Conservation (phyloP, 2,329 filamentous ascomycete genomes). For the Sarocladium strictum region DNA sequence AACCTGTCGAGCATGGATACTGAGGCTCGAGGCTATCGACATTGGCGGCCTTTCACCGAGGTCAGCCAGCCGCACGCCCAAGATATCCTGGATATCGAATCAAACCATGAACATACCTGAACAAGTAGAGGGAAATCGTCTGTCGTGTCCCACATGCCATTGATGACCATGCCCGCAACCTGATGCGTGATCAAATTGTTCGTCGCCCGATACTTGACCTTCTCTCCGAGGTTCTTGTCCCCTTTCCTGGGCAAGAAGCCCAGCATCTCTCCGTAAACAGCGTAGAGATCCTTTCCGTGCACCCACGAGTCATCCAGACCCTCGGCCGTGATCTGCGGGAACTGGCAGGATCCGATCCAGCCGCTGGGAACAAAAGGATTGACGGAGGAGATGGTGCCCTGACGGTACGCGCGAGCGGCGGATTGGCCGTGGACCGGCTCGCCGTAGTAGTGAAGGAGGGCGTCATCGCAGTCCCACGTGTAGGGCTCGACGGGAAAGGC, state of each 20-base stretch:
- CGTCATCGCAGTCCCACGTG: slow-evolving; percentile 65
- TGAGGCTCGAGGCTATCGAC: slow-evolving; percentile 70
- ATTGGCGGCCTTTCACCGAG: slow-evolving; percentile 33
- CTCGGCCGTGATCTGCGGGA: slow-evolving; percentile 69
- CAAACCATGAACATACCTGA: slow-evolving; percentile 33
- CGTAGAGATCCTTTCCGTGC: slow-evolving; percentile 71
- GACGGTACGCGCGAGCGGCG: slow-evolving; percentile 58
- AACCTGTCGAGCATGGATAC: slow-evolving; percentile 57
- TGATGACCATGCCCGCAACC: slow-evolving; percentile 68
- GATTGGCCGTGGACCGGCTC: slow-evolving; percentile 45
- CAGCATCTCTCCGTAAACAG: slow-evolving; percentile 67
- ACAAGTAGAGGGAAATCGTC: slow-evolving; percentile 40
- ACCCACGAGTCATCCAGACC: slow-evolving; percentile 70
- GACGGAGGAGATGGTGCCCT: slow-evolving; percentile 50
- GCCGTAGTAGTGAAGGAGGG: slow-evolving; percentile 65
- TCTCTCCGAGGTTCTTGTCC: slow-evolving; percentile 30
- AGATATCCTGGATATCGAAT: too few relatives aligned
- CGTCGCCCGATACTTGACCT: slow-evolving; percentile 64
- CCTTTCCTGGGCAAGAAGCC: slow-evolving; percentile 55
- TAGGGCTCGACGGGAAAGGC: slow-evolving; percentile 69
- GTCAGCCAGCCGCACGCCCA: background rate
- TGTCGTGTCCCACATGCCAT: slow-evolving; percentile 57
- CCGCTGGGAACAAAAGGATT: slow-evolving; percentile 64
- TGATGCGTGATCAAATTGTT: slow-evolving; percentile 80
- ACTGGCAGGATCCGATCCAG: slow-evolving; percentile 70